Evolutionary conservation across 208 protist genomes (phyloP), one percentile per base, ranked within the genome.

Genomic region (Trypanosoma lewisi): DNA sequence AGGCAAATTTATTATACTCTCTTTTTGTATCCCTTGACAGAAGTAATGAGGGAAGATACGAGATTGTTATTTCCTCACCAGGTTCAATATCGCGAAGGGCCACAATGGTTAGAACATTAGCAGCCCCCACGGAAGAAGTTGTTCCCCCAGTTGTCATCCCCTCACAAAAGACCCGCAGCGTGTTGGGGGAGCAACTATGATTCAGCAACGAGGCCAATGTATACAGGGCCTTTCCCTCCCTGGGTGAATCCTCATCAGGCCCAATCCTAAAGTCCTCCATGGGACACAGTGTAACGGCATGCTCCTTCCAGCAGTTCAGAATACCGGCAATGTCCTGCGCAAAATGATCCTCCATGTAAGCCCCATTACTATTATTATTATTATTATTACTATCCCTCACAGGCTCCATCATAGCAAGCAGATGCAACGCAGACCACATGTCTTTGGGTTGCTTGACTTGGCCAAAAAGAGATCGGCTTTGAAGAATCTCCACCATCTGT

Each of bases 41-140:
- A 19, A 71, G 60, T 11, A 75, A 63, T 42, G 78, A 80, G 4
- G 81, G 48, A 28, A 82, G 60, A 63, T 88, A 93, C 11, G 83
- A 80, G 16, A 93, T 68, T 41, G 80, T 86, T 37, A 93, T 67
- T 65, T 89, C 83, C 61, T 90, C 86, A 8, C 80, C 81, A 11
- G 57, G 63, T 19, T 75, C 69, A 63, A 93, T 90, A 47, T 79
- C 49, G 19, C 78, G 67, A 34, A 90, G 59, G 1, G 82, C 71
- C 14, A 93, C 63, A n/a, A 89, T 57, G 34, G 66, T 74, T 14
- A 93, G 19, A 34, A 19, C 34, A 14, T 44, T 36, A n/a, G 16
- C 39, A n/a, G 16, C 27, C 39, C 34, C 48, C 53, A 2, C 12
- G 36, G 54, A 12, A 34, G 16, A 63, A 30, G 12, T 25, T 2